These are phyloP conservation scores for Trametes hirsuta DNA, from an alignment of 1,284 basidiomycete species.

Conservation along the genomic window DNA sequence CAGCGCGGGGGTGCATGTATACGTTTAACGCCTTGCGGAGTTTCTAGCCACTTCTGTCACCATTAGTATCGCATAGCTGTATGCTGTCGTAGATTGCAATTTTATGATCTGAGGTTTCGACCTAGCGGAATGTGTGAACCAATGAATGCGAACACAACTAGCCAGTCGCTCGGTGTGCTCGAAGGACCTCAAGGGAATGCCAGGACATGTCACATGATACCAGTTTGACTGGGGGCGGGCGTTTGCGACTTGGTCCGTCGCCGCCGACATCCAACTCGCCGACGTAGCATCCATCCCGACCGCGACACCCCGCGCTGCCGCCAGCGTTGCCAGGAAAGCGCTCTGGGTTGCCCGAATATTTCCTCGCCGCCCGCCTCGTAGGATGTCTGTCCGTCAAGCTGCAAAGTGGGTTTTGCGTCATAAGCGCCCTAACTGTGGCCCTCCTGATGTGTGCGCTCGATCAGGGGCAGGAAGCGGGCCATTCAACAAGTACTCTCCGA, in stretches of 20 bases:
- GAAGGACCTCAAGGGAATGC: background rate
- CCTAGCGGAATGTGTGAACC: too few species aligned
- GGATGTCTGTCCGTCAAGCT: slow-evolving; percentile 27
- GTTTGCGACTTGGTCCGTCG: background rate
- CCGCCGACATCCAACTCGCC: slow-evolving; percentile 19
- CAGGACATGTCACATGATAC: slow-evolving; percentile 12
- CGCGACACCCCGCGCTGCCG: slow-evolving; percentile 5
- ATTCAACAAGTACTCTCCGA: slow-evolving; percentile 16
- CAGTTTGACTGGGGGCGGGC: background rate
- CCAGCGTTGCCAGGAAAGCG: background rate
- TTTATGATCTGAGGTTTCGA: too few species aligned
- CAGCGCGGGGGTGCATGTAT: background rate
- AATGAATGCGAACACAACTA: too few species aligned
- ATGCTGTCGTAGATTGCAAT: too few species aligned
- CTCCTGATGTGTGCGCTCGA: slow-evolving; percentile 8
- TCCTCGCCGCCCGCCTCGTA: background rate
- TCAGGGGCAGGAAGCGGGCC: slow-evolving; percentile 30
- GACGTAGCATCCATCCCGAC: slow-evolving; percentile 26
- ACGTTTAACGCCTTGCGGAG: too few species aligned
- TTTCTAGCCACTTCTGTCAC: too few species aligned
- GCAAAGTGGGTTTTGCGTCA: slow-evolving; percentile 30
- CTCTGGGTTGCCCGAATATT: background rate
- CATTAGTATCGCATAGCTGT: too few species aligned
- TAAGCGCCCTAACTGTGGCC: slow-evolving; percentile 7
- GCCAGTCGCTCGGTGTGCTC: background rate